A percentile compares a stretch with the other conserved stretches of the same genome.
These are phyloP conservation scores for Chalciporus chontae DNA, from an alignment of 768 basidiomycete genomes.

Conservation along the genomic window DNA sequence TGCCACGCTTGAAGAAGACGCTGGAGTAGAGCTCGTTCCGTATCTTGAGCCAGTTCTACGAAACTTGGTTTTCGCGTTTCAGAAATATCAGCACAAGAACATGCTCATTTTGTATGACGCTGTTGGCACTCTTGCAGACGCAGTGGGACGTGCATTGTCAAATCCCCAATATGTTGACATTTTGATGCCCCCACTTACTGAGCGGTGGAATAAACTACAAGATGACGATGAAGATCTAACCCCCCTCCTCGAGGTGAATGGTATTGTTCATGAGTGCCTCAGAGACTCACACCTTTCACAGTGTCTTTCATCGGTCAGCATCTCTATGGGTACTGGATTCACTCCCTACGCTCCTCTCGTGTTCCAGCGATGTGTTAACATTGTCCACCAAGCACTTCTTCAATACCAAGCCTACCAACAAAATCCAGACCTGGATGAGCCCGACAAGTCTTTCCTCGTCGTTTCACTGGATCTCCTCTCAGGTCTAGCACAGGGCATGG, in stretches of 20 bases:
- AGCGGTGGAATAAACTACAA: constrained; percentile 84
- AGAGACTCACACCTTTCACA: constrained; percentile 29
- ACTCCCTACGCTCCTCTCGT: constrained; percentile 85
- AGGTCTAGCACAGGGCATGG: constrained; percentile 92
- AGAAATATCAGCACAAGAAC: constrained; percentile 99
- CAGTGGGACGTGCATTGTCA: constrained; percentile 84
- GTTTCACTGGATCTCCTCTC: constrained; percentile 97
- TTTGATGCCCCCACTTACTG: constrained; percentile 91
- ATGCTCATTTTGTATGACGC: constrained; percentile 98
- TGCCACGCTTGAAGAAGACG: constrained; percentile 97
- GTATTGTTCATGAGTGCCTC: neutral
- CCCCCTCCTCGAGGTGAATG: constrained; percentile 85
- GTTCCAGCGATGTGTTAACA: constrained; percentile 84
- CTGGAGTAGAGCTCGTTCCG: constrained; percentile 83
- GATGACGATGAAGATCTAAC: constrained; percentile 93
- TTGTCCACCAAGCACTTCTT: constrained; percentile 79
- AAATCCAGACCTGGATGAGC: constrained; percentile 89
- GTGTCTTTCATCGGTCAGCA: constrained; percentile 97
- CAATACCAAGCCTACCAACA: constrained; percentile 87
- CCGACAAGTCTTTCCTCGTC: constrained; percentile 95
- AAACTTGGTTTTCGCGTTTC: constrained; percentile 93
- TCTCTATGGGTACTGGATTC: constrained; percentile 91
- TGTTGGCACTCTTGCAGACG: constrained; percentile 97
- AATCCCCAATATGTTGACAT: constrained; percentile 89
- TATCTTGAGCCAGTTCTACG: constrained; percentile 93